Evolutionary conservation across 1,139 yeast species (phyloP), one percentile per base, ranked within the genome.

Genomic region (Candida glucosophila): DNA sequence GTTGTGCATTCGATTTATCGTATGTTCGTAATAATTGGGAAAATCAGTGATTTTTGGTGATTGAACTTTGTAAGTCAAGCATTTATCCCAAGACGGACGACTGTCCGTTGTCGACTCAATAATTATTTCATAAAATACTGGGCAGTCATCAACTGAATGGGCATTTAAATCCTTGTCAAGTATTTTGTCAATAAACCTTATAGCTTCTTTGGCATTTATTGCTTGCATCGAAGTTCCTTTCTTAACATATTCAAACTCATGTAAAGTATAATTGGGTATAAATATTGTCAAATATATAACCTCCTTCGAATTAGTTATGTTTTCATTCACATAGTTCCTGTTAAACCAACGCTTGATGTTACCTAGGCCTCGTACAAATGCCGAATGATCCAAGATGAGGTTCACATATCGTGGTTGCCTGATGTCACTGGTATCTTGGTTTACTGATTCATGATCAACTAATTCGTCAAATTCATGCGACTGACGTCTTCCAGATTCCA

Each of bases 341-440:
- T 63, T 58, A 29, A 65, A 57, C 80, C 81, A 74, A 33, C 69
- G 49, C 41, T 71, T 71, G 41, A 74, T 57, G 36, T 69, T 69
- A 1, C 77, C 77, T 24, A 74, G 60, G 2, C 80, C 81, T 29
- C 74, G 61, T 5, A 71, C 66, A 33, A 74, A 58, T 1, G 77
- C 73, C 7, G 77, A 64, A 15, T 72, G 76, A 41, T 74, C 81
- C 25, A 74, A 41, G 7, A 74, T 69, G 28, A 73, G 49, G 38
- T 65, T 55, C 12, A 57, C 33, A 30, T 27, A 13, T 15, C 32
- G 22, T 9, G n/a, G n/a, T n/a, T n/a, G n/a, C n/a, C n/a, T n/a
- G n/a, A n/a, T n/a, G n/a, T n/a, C n/a, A n/a, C n/a, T n/a, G n/a
- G n/a, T n/a, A n/a, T n/a, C n/a, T n/a, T n/a, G n/a, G n/a, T n/a